Conservation (phyloP, 176 grass and related monocot species). For the Musa acuminata region DNA sequence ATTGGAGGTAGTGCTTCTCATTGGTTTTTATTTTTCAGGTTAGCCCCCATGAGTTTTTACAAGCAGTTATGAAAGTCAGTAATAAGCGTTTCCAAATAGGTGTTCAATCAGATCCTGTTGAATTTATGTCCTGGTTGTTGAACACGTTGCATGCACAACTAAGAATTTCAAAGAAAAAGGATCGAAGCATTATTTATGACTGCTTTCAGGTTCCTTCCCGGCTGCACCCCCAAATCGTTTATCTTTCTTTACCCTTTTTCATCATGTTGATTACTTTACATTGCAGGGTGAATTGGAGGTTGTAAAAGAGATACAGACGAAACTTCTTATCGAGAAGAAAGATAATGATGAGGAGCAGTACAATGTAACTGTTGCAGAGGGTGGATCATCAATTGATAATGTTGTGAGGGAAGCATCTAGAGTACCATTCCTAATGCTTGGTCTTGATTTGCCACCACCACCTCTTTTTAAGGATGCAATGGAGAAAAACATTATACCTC, state of each 20-base stretch:
- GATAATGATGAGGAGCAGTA: slow-evolving; percentile 48
- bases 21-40: slow-evolving; percentile 39
- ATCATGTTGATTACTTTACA: background rate
- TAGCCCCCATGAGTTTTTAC: slow-evolving; percentile 94
- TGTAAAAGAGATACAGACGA: slow-evolving; percentile 73
- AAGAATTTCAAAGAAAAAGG: slow-evolving; percentile 69
- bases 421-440: slow-evolving; percentile 89
- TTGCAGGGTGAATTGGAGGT: slow-evolving; percentile 93
- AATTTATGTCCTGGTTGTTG: slow-evolving; percentile 94
- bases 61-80: slow-evolving; percentile 95
- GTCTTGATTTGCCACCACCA: slow-evolving; percentile 89
- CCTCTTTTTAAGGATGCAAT: slow-evolving; percentile 98
- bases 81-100: slow-evolving; percentile 89
- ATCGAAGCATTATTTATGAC: slow-evolving; percentile 86
- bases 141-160: slow-evolving; percentile 78
- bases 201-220: slow-evolving; percentile 73
- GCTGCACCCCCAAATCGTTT: background rate
- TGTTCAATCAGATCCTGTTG: slow-evolving; percentile 93
- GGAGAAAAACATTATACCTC: slow-evolving; percentile 99
- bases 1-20: background rate
- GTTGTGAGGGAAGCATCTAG: slow-evolving; percentile 57
- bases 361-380: slow-evolving; percentile 27
- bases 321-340: slow-evolving; percentile 43
- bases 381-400: slow-evolving; percentile 37
- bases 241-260: background rate